phyloP scores from a whole-genome alignment of 2,329 filamentous ascomycete species.

The Thielaviopsis punctulata region DNA sequence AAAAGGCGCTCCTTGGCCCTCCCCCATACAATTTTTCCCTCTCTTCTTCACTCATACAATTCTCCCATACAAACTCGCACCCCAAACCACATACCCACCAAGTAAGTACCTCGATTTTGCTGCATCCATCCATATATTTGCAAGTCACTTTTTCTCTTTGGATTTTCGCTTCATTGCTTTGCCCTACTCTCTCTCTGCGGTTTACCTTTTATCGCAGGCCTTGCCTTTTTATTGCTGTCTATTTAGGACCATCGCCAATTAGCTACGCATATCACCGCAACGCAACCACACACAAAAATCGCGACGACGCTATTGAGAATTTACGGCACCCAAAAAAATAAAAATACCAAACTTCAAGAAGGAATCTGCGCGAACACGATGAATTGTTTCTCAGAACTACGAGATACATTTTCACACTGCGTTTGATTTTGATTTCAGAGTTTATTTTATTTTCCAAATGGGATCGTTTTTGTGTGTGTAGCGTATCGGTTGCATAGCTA shows the following conservation, averaged over 20 bases:
- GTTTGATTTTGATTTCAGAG: background rate
- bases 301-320: background rate
- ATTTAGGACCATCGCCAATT: constrained; percentile 16
- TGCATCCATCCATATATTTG: constrained; percentile 15
- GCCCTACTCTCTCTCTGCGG: background rate
- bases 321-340: background rate
- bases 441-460: background rate
- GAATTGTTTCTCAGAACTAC: background rate
- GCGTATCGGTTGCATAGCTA: background rate
- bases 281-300: background rate
- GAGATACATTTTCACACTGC: background rate
- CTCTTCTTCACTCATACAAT: constrained; percentile 46
- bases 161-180: background rate
- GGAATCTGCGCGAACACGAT: too few species aligned
- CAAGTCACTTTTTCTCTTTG: constrained; percentile 15
- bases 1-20: constrained; percentile 40
- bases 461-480: background rate
- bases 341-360: background rate
- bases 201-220: background rate
- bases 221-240: constrained; percentile 1
- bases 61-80: constrained; percentile 34
- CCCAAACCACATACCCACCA: constrained; percentile 30
- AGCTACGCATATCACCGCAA: background rate
- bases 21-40: constrained; percentile 38
- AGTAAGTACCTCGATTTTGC: constrained; percentile 36